A percentile compares a stretch with the other conserved stretches of the same genome.
phyloP scores from a whole-genome alignment of 805 yeast genomes.

The Starmerella ratchasimensis region DNA sequence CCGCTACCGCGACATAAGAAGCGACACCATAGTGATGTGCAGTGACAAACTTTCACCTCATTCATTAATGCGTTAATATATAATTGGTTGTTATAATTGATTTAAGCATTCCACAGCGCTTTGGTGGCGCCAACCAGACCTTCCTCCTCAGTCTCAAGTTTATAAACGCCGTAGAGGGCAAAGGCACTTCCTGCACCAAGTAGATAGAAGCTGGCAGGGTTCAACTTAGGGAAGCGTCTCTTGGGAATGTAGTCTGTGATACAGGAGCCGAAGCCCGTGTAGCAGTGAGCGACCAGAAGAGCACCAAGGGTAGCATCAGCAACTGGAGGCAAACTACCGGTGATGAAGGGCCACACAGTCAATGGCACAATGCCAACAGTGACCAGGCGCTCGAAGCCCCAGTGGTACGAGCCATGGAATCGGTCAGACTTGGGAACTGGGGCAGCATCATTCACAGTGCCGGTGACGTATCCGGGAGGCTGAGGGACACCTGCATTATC shows the following conservation, averaged over 20 bases:
- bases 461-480: slow-evolving; percentile 81
- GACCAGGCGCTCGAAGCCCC: slow-evolving; percentile 75
- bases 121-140: slow-evolving; percentile 59
- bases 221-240: slow-evolving; percentile 70
- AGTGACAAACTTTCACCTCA: background rate
- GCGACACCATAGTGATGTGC: slow-evolving; percentile 3
- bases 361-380: slow-evolving; percentile 66
- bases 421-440: slow-evolving; percentile 47
- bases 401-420: slow-evolving; percentile 76
- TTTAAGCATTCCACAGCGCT: slow-evolving; percentile 46
- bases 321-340: slow-evolving; percentile 57
- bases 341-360: slow-evolving; percentile 56
- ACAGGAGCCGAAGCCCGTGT: slow-evolving; percentile 80
- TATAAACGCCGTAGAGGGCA: slow-evolving; percentile 67
- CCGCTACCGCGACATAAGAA: slow-evolving; percentile 4
- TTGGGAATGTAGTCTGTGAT: slow-evolving; percentile 83
- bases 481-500: slow-evolving; percentile 39
- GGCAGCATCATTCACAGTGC: slow-evolving; percentile 87
- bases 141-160: slow-evolving; percentile 56
- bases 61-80: background rate
- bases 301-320: slow-evolving; percentile 60
- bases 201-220: slow-evolving; percentile 51
- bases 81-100: background rate
- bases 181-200: slow-evolving; percentile 59
- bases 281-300: slow-evolving; percentile 59